Conservation (phyloP, 2,329 filamentous ascomycete species). For the Pseudomassariella vexata region DNA sequence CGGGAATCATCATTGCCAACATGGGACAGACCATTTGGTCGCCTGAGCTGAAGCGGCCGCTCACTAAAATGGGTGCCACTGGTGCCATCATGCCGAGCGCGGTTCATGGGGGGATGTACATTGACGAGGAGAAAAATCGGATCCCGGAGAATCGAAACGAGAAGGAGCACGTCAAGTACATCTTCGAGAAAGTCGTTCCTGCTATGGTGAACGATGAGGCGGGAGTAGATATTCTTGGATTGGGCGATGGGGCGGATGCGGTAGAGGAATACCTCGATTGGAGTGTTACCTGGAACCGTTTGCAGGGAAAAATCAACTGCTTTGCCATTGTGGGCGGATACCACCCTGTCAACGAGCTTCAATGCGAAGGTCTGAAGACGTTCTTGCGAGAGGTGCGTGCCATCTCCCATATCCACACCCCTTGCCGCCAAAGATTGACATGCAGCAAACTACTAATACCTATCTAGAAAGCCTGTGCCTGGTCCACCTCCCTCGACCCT, state of each 20-base stretch:
- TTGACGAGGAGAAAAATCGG: constrained; percentile 51
- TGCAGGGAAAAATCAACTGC: constrained; percentile 37
- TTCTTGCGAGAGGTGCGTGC: constrained; percentile 47
- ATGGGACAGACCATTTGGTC: constrained; percentile 74
- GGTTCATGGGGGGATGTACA: constrained; percentile 48
- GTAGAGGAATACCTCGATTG: constrained; percentile 53
- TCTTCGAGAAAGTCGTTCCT: constrained; percentile 60
- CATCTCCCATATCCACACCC: not conserved
- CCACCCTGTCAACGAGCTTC: constrained; percentile 30
- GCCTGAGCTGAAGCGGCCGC: constrained; percentile 51
- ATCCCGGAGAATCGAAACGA: constrained; percentile 54
- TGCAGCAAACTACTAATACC: constrained; percentile 6
- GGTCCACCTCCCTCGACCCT: constrained; percentile 46
- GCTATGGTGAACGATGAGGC: constrained; percentile 41
- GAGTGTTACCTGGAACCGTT: constrained; percentile 42
- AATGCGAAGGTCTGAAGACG: constrained; percentile 35
- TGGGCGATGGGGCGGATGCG: constrained; percentile 60
- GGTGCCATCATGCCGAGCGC: constrained; percentile 57
- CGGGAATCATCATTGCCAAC: constrained; percentile 71
- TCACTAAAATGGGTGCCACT: constrained; percentile 54
- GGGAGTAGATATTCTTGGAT: constrained; percentile 63
- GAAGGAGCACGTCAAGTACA: constrained; percentile 56
- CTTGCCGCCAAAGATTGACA: not conserved
- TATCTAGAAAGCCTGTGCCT: constrained; percentile 60
- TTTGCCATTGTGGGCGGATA: constrained; percentile 46